Conservation (phyloP, 2,329 filamentous ascomycete genomes). For the Aspergillus candidus region DNA sequence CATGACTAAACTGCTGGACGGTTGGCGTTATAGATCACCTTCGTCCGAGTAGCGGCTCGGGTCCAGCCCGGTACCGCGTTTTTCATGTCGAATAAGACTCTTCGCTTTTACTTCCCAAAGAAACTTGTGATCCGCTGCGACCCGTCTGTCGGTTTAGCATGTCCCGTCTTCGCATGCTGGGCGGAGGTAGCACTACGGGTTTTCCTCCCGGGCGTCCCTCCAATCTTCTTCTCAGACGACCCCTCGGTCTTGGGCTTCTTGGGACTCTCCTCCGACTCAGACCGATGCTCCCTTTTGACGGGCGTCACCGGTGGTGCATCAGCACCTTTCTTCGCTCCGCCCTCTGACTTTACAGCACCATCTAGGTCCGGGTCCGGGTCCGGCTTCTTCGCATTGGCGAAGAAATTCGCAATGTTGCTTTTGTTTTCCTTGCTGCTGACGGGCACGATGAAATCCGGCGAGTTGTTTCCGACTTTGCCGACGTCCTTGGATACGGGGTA, state of each 20-base stretch:
- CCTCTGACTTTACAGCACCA: conserved; percentile 15
- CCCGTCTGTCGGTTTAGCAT: conserved; percentile 41
- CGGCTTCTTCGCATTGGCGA: conserved; percentile 52
- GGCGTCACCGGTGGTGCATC: conserved; percentile 45
- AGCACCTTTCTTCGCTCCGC: conserved; percentile 37
- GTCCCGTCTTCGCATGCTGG: conserved; percentile 37
- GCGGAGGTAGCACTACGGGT: conserved; percentile 55
- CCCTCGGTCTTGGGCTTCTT: conserved; percentile 23
- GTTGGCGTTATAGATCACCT: conserved; percentile 2
- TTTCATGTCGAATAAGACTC: background rate
- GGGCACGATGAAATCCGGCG: conserved; percentile 73
- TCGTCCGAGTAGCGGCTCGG: background rate
- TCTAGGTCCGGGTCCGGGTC: conserved; percentile 19
- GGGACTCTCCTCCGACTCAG: conserved; percentile 14
- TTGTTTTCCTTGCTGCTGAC: conserved; percentile 83
- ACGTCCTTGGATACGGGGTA: conserved; percentile 86
- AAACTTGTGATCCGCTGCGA: conserved; percentile 50
- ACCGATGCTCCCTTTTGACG: conserved; percentile 46
- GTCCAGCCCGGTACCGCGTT: background rate
- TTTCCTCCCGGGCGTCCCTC: conserved; percentile 35
- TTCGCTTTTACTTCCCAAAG: conserved; percentile 34
- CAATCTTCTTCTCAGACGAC: conserved; percentile 29
- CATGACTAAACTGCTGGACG: conserved; percentile 14
- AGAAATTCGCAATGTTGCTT: conserved; percentile 90
- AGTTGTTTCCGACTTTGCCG: conserved; percentile 90